Evolutionary conservation across 306 rosid genomes (phyloP).

Genomic region (Arachis hypogaea): DNA sequence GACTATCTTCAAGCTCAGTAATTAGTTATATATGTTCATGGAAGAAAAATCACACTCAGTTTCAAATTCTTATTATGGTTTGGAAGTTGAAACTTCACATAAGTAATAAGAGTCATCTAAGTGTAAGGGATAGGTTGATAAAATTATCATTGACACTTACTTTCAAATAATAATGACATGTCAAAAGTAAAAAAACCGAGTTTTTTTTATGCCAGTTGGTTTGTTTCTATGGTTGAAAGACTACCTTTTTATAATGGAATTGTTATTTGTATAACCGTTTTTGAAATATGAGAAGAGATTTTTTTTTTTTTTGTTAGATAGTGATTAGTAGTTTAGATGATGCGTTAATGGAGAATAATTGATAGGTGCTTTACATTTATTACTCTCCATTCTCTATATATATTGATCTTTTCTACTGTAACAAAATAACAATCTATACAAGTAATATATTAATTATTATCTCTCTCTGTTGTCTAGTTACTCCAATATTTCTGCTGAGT

Average conservation of each 20-base stretch:
- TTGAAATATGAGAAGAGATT: too few relatives aligned
- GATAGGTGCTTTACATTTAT: too few relatives aligned
- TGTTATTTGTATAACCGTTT: too few relatives aligned
- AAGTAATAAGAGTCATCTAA: background rate
- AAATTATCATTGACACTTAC: slow-evolving; percentile 8
- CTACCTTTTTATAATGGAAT: slow-evolving; percentile 22
- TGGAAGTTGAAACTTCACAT: slow-evolving; percentile 4
- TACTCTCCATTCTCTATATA: too few relatives aligned
- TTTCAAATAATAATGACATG: background rate
- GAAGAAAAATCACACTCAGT: slow-evolving; percentile 5
- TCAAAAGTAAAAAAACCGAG: slow-evolving; percentile 17
- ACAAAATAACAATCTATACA: too few relatives aligned
- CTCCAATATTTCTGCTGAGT: too few relatives aligned
- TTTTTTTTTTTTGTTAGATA: too few relatives aligned
- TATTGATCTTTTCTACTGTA: too few relatives aligned
- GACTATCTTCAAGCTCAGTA: slow-evolving; percentile 16
- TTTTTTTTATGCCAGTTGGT: slow-evolving; percentile 1
- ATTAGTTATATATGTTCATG: background rate
- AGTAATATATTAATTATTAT: too few relatives aligned
- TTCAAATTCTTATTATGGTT: background rate
- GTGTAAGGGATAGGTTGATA: slow-evolving; percentile 6
- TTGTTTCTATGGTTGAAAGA: slow-evolving; percentile 18
- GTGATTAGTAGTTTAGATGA: too few relatives aligned
- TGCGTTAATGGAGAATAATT: too few relatives aligned
- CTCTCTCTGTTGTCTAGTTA: too few relatives aligned